These are phyloP conservation scores for Apiosordaria backusii DNA, from an alignment of 495 filamentous ascomycete species.

Conservation along the genomic window DNA sequence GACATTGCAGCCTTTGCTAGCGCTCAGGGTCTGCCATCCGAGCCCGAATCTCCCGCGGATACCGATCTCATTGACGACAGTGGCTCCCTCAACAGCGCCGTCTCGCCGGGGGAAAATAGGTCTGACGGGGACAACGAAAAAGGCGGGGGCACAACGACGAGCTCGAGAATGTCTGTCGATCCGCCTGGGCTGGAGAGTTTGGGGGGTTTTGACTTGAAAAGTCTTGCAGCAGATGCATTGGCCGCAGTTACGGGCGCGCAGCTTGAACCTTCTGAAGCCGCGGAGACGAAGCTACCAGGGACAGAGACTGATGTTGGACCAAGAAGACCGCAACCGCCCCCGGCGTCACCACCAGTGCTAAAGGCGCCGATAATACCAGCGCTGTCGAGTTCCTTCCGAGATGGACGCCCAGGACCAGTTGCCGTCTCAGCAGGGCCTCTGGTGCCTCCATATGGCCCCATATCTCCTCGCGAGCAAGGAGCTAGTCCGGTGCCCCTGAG, in stretches of 20 bases:
- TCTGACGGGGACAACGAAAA: constrained; percentile 5
- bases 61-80: constrained; percentile 10
- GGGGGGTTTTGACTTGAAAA: constrained; percentile 39
- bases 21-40: constrained; percentile 34
- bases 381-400: constrained; percentile 16
- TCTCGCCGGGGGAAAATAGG: constrained; percentile 5
- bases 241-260: constrained; percentile 29
- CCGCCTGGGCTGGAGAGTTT: constrained; percentile 2
- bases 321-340: constrained; percentile 21
- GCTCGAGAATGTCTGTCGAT: neutral
- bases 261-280: constrained; percentile 25
- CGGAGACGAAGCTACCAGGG: constrained; percentile 26
- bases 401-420: constrained; percentile 20
- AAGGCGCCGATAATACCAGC: constrained; percentile 23
- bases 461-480: constrained; percentile 29
- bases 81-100: constrained; percentile 8
- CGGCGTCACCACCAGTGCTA: constrained; percentile 20
- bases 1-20: constrained; percentile 47
- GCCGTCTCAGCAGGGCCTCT: neutral
- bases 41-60: constrained; percentile 26
- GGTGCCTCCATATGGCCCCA: neutral
- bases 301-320: constrained; percentile 28
- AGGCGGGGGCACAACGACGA: neutral
- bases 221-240: constrained; percentile 39
- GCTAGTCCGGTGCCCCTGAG: constrained; percentile 23